Evolutionary conservation across 805 yeast species (phyloP).

Genomic region (Deakozyma indianensis): DNA sequence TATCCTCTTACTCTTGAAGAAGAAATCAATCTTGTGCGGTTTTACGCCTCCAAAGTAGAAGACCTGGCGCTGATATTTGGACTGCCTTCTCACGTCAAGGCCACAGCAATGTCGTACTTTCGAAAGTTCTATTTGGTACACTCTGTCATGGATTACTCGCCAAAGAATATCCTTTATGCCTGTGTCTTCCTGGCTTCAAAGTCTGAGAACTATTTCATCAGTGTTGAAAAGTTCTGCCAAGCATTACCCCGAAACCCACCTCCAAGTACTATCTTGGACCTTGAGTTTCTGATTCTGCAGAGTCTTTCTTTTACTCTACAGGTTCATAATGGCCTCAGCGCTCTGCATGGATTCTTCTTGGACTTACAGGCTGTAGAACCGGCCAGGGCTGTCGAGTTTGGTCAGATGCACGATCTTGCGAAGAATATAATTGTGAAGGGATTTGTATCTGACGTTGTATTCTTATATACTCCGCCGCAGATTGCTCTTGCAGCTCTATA

Average conservation of each 20-base stretch:
- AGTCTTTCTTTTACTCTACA: conserved; percentile 63
- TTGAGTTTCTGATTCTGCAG: conserved; percentile 67
- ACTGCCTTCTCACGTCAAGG: conserved; percentile 75
- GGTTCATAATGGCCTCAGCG: conserved; percentile 79
- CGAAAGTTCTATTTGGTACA: conserved; percentile 66
- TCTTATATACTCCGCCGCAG: conserved; percentile 84
- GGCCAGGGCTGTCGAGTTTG: conserved; percentile 35
- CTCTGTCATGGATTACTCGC: conserved; percentile 79
- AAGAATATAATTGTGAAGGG: conserved; percentile 50
- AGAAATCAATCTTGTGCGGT: conserved; percentile 51
- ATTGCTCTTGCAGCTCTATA: conserved; percentile 80
- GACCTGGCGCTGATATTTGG: conserved; percentile 59
- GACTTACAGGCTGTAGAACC: conserved; percentile 53
- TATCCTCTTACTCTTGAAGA: conserved; percentile 49
- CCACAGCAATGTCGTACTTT: conserved; percentile 77
- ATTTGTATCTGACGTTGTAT: conserved; percentile 62
- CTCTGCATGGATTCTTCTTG: conserved; percentile 87
- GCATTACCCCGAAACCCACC: conserved; percentile 39
- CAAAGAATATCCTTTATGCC: conserved; percentile 63
- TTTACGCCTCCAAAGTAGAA: conserved; percentile 57
- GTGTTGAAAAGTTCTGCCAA: conserved; percentile 65
- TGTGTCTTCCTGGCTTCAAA: conserved; percentile 86
- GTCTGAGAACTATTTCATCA: conserved; percentile 78
- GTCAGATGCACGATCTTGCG: conserved; percentile 57
- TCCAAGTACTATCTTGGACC: conserved; percentile 42